phyloP scores from a whole-genome alignment of 495 filamentous ascomycete genomes.

The Xeromyces bisporus region DNA sequence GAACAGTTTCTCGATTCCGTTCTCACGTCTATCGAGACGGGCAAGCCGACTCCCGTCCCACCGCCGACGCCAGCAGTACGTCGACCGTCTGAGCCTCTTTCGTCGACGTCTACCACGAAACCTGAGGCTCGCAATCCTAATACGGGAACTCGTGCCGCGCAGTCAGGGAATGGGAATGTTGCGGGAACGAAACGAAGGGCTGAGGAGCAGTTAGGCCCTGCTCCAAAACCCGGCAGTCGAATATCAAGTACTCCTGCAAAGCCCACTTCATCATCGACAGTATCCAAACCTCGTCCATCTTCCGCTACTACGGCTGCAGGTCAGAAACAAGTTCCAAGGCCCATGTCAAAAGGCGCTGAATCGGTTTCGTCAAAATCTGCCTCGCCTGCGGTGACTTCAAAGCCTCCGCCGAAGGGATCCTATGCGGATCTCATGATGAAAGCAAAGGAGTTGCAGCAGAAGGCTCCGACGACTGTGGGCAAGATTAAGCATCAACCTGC shows the following conservation, averaged over 20 bases:
- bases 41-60: slow-evolving; percentile 18
- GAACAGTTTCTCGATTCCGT: slow-evolving; percentile 41
- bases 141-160: slow-evolving; percentile 3
- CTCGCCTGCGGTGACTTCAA: slow-evolving; percentile 11
- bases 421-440: slow-evolving; percentile 26
- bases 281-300: slow-evolving; percentile 8
- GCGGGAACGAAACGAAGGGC: slow-evolving; percentile 28
- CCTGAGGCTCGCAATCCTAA: slow-evolving; percentile 12
- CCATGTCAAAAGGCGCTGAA: slow-evolving; percentile 7
- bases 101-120: slow-evolving; percentile 13
- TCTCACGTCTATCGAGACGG: slow-evolving; percentile 36
- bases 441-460: slow-evolving; percentile 21
- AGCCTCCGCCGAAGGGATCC: slow-evolving; percentile 26
- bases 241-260: slow-evolving; percentile 5
- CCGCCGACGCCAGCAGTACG: slow-evolving; percentile 7
- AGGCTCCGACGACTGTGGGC: slow-evolving; percentile 18
- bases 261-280: slow-evolving; percentile 1
- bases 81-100: slow-evolving; percentile 13
- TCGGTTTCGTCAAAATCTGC: slow-evolving; percentile 8
- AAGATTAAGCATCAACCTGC: slow-evolving; percentile 21
- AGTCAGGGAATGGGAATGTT: slow-evolving; percentile 7
- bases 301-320: slow-evolving; percentile 1
- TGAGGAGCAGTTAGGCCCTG: slow-evolving; percentile 21
- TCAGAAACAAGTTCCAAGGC: slow-evolving; percentile 6
- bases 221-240: slow-evolving; percentile 12